phyloP scores from a whole-genome alignment of 768 basidiomycete genomes.

The Cyathus striatus region DNA sequence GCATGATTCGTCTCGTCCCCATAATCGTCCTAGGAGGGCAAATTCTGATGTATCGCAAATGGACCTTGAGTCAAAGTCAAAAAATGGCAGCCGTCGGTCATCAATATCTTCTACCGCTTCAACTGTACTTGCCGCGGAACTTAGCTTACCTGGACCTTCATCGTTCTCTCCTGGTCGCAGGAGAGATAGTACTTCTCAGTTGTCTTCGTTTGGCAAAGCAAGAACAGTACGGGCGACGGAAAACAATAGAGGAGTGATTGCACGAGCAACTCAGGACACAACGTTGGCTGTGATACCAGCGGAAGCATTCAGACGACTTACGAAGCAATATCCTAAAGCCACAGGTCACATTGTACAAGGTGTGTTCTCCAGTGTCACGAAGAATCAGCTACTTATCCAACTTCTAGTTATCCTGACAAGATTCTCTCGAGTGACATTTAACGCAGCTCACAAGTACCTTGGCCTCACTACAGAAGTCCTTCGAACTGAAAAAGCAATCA shows the following conservation, averaged over 20 bases:
- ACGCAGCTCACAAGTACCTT: constrained; percentile 93
- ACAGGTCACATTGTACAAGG: constrained; percentile 96
- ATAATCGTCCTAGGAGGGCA: constrained; percentile 28
- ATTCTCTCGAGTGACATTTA: constrained; percentile 96
- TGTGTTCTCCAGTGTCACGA: constrained; percentile 21
- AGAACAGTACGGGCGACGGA: constrained; percentile 21
- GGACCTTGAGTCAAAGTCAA: constrained; percentile 33
- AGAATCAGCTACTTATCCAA: no score
- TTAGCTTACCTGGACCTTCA: constrained; percentile 16
- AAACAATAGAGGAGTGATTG: constrained; percentile 70
- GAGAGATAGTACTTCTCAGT: constrained; percentile 10
- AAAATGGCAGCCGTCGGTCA: constrained; percentile 34
- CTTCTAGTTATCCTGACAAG: constrained; percentile 83
- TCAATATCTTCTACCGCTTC: constrained; percentile 68
- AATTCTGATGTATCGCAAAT: constrained; percentile 66
- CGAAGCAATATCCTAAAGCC: constrained; percentile 95
- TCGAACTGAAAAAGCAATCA: constrained; percentile 94
- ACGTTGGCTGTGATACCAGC: constrained; percentile 99
- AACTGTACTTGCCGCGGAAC: constrained; percentile 51
- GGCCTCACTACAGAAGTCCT: constrained; percentile 94
- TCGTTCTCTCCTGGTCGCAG: constrained; percentile 22
- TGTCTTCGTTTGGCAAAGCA: constrained; percentile 12
- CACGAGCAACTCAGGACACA: constrained; percentile 90
- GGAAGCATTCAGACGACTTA: constrained; percentile 90
- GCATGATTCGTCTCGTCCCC: constrained; percentile 14